Conservation (phyloP, 805 yeast species). For the Saccharomycopsis babjevae region DNA sequence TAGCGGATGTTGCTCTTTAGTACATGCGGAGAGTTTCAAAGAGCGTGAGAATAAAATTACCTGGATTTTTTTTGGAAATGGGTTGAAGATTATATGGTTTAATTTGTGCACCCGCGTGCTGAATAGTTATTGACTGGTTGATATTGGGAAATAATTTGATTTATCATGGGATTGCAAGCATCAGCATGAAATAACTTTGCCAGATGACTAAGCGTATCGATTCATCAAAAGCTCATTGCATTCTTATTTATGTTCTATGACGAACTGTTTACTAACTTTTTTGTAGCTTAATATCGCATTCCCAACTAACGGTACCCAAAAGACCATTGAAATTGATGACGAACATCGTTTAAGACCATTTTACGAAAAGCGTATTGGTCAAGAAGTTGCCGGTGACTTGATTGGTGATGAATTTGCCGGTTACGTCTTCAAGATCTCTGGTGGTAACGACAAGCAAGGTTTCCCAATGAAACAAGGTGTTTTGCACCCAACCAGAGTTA, state of each 20-base stretch:
- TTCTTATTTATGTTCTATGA: not conserved
- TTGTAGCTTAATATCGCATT: constrained; percentile 94
- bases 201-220: too few relatives aligned
- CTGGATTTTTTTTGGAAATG: too few relatives aligned
- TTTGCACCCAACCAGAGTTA: constrained; percentile 98
- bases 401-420: constrained; percentile 99
- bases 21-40: too few relatives aligned
- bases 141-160: too few relatives aligned
- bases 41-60: too few relatives aligned
- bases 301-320: constrained; percentile 99
- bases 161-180: too few relatives aligned
- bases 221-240: not conserved
- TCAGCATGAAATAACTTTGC: too few relatives aligned
- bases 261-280: not conserved
- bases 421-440: constrained; percentile 96
- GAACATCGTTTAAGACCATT: constrained; percentile 97
- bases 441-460: constrained; percentile 99
- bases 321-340: constrained; percentile 95
- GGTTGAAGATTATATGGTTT: too few relatives aligned
- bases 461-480: constrained; percentile 99
- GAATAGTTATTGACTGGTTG: too few relatives aligned
- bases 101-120: too few relatives aligned
- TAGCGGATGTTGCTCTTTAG: too few relatives aligned
- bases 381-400: constrained; percentile 97
- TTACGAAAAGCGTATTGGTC: constrained; percentile 99